These are phyloP conservation scores for Diaporthe citriasiana DNA, from an alignment of 2,329 filamentous ascomycete species.

Conservation along the genomic window DNA sequence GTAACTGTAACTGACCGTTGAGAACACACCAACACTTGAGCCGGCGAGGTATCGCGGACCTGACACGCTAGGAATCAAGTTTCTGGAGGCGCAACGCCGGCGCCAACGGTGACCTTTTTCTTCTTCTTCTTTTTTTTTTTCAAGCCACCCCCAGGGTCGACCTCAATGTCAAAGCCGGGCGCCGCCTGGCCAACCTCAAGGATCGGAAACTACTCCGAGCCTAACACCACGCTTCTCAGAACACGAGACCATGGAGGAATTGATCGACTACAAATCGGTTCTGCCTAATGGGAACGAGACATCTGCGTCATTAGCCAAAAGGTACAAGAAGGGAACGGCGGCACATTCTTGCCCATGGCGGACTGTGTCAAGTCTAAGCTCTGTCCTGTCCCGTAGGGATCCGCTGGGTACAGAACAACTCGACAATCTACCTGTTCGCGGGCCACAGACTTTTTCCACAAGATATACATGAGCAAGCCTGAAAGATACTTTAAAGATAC, in stretches of 20 bases:
- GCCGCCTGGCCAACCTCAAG: background rate
- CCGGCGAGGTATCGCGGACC: background rate
- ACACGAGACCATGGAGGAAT: background rate
- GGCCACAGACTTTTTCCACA: background rate
- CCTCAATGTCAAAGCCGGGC: background rate
- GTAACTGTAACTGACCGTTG: background rate
- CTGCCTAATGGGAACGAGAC: background rate
- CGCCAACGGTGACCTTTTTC: background rate
- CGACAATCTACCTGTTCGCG: background rate
- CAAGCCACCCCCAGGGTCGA: background rate
- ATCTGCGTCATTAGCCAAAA: background rate
- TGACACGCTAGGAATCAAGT: background rate
- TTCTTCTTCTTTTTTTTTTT: too few species aligned
- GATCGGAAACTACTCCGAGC: background rate
- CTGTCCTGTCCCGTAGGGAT: background rate
- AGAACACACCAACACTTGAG: background rate
- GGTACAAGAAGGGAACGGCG: background rate
- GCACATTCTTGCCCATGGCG: background rate
- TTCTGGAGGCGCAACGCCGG: background rate
- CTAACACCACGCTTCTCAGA: background rate
- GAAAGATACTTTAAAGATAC: background rate
- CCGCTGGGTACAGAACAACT: background rate
- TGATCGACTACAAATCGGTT: background rate
- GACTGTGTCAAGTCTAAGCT: background rate
- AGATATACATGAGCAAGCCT: background rate